Conservation (phyloP, 2,329 filamentous ascomycete genomes). For the Bimuria novae-zelandiae region DNA sequence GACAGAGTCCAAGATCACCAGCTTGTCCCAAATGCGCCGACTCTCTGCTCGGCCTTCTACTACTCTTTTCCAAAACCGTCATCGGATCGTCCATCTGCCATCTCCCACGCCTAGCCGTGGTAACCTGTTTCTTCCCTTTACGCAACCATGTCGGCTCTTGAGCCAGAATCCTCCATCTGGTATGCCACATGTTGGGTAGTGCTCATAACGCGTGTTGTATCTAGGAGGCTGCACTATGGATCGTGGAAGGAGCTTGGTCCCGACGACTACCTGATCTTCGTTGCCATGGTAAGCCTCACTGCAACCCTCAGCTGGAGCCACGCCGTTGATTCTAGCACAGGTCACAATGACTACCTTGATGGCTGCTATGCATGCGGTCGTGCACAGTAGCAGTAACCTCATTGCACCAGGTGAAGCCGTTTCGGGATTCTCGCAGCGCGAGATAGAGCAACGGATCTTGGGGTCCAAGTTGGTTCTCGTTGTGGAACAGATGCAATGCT, state of each 20-base stretch:
- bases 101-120: not conserved
- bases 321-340: constrained; percentile 19
- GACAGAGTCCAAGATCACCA: not conserved
- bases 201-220: constrained; percentile 33
- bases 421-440: constrained; percentile 38
- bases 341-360: constrained; percentile 41
- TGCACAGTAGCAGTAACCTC: constrained; percentile 42
- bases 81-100: not conserved
- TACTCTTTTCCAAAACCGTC: not conserved
- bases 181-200: constrained; percentile 42
- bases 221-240: constrained; percentile 35
- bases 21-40: not conserved
- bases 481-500: constrained; percentile 58
- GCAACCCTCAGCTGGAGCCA: not conserved
- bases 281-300: constrained; percentile 37
- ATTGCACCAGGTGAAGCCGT: constrained; percentile 40
- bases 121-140: not conserved
- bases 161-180: constrained; percentile 42
- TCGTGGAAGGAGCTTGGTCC: constrained; percentile 39
- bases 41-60: not conserved
- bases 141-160: constrained; percentile 31
- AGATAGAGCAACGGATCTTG: constrained; percentile 50
- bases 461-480: constrained; percentile 62
- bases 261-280: constrained; percentile 44
- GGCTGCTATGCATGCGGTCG: constrained; percentile 37